These are phyloP conservation scores for Acrocalymma vagum DNA, from an alignment of 2,329 filamentous ascomycete genomes.

Conservation along the genomic window DNA sequence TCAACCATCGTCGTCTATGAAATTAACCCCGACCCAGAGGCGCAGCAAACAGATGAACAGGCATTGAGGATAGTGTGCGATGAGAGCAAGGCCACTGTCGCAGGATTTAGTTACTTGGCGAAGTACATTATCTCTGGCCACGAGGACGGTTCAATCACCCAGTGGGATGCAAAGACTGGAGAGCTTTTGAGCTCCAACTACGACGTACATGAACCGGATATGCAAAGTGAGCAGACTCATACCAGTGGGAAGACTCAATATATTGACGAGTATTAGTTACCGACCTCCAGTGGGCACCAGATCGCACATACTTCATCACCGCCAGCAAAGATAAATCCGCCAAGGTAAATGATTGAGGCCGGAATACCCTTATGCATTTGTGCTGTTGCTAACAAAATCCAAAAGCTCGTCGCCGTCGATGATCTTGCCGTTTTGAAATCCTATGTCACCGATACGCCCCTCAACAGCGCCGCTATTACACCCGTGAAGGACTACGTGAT, in stretches of 20 bases:
- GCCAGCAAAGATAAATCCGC: slow-evolving; percentile 97
- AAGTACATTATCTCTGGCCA: slow-evolving; percentile 98
- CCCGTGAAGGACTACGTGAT: slow-evolving; percentile 98
- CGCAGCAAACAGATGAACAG: slow-evolving; percentile 85
- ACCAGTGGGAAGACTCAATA: background rate
- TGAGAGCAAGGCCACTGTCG: slow-evolving; percentile 94
- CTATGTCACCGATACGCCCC: slow-evolving; percentile 88
- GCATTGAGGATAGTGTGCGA: slow-evolving; percentile 86
- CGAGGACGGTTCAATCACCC: slow-evolving; percentile 91
- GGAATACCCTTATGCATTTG: background rate
- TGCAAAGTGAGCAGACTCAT: slow-evolving; percentile 67
- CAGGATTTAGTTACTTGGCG: slow-evolving; percentile 92
- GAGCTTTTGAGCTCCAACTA: slow-evolving; percentile 81
- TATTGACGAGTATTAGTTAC: slow-evolving; percentile 77
- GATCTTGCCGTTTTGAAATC: slow-evolving; percentile 94
- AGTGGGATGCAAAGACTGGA: slow-evolving; percentile 91
- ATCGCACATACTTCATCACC: slow-evolving; percentile 98
- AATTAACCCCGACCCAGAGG: slow-evolving; percentile 83
- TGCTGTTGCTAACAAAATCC: slow-evolving; percentile 10
- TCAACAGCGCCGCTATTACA: slow-evolving; percentile 95
- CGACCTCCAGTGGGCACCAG: slow-evolving; percentile 92
- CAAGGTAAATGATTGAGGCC: slow-evolving; percentile 66
- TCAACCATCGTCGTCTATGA: slow-evolving; percentile 94
- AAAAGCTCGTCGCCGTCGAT: slow-evolving; percentile 84
- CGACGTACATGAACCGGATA: slow-evolving; percentile 86